Conservation (phyloP, 2,329 filamentous ascomycete genomes). For the Macrophomina pseudophaseolina region DNA sequence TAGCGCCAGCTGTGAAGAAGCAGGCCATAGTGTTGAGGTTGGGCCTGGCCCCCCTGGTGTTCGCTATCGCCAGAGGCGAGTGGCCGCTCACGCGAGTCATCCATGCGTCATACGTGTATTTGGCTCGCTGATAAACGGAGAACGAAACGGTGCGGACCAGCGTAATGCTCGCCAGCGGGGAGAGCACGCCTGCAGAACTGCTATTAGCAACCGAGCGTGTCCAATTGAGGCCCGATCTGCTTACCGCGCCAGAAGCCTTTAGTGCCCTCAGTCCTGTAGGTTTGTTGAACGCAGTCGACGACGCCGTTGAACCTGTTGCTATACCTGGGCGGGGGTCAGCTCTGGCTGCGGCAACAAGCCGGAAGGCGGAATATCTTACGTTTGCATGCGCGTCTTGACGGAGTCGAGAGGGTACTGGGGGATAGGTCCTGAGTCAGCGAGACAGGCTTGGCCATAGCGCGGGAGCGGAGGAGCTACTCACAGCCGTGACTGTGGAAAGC, state of each 20-base stretch:
- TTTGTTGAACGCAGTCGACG: slow-evolving; percentile 74
- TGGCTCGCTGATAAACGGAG: slow-evolving; percentile 78
- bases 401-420: slow-evolving; percentile 78
- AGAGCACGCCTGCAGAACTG: slow-evolving; percentile 65
- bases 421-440: slow-evolving; percentile 32
- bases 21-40: slow-evolving; percentile 75
- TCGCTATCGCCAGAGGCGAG: slow-evolving; percentile 76
- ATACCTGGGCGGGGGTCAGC: slow-evolving; percentile 30
- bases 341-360: slow-evolving; percentile 2
- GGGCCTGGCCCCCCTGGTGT: slow-evolving; percentile 71
- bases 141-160: slow-evolving; percentile 79
- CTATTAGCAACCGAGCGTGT: slow-evolving; percentile 26
- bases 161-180: slow-evolving; percentile 80
- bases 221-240: slow-evolving; percentile 31
- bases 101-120: slow-evolving; percentile 73
- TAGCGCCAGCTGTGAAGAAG: slow-evolving; percentile 78
- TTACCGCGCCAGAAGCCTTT: slow-evolving; percentile 60
- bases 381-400: slow-evolving; percentile 89
- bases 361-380: slow-evolving; percentile 44
- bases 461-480: slow-evolving; percentile 39
- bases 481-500: slow-evolving; percentile 76
- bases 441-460: neutral
- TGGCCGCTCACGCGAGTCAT: slow-evolving; percentile 68
- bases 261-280: slow-evolving; percentile 65
- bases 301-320: slow-evolving; percentile 75